Percentiles rank a stretch among this genome's conserved stretches.
phyloP scores from a whole-genome alignment of 192 early-diverging fungal genomes.

The Mortierella hygrophila region DNA sequence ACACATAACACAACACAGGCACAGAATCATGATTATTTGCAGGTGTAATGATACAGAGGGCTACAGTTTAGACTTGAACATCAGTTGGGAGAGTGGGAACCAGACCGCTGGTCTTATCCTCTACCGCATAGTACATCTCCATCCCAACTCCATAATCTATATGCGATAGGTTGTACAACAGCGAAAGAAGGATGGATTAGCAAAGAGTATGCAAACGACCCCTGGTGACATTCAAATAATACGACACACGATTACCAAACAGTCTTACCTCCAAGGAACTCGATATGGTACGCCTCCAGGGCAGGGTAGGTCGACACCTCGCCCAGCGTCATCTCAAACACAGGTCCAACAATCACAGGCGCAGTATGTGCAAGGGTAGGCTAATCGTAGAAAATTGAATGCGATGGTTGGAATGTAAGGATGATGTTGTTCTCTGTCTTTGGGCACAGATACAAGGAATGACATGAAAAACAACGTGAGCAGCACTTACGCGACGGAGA shows the following conservation, averaged over 20 bases:
- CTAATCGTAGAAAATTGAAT: background rate
- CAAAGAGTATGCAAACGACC: background rate
- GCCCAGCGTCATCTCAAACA: slow-evolving; percentile 49
- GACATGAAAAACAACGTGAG: background rate
- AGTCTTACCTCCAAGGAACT: slow-evolving; percentile 43
- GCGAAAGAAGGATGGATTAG: background rate
- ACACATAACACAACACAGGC: background rate
- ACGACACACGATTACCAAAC: background rate
- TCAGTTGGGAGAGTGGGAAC: background rate
- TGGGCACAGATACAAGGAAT: background rate
- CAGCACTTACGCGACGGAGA: slow-evolving; percentile 28
- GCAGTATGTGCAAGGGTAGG: slow-evolving; percentile 18
- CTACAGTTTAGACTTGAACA: background rate
- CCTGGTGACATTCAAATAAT: background rate
- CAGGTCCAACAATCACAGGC: slow-evolving; percentile 47
- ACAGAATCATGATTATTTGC: background rate
- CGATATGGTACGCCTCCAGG: slow-evolving; percentile 46
- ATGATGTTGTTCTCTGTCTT: no score
- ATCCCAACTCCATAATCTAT: slow-evolving; percentile 47
- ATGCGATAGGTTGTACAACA: background rate
- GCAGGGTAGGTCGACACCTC: slow-evolving; percentile 38
- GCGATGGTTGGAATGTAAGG: background rate
- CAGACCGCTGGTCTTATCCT: background rate
- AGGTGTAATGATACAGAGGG: background rate
- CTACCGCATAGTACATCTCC: slow-evolving; percentile 47